Evolutionary conservation across 352 stramenopile species (phyloP).

Genomic region (Globisporangium nodosum): DNA sequence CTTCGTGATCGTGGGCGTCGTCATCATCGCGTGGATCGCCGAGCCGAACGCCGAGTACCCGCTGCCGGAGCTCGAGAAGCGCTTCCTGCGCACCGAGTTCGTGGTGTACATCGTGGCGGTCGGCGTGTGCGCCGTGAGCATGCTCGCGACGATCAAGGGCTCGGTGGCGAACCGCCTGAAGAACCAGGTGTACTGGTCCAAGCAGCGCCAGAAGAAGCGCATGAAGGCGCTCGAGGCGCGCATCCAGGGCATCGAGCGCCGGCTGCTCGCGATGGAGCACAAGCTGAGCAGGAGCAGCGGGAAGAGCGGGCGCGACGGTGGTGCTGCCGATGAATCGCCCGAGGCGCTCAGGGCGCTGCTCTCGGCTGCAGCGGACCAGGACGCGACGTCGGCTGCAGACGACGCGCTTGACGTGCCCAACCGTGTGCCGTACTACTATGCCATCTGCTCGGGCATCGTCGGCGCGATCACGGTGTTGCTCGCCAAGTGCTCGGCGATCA

Average conservation of each 20-base stretch:
- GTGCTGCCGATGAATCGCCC: not conserved
- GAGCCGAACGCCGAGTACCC: conserved; percentile 85
- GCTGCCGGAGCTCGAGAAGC: conserved; percentile 72
- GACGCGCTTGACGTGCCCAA: conserved; percentile 11
- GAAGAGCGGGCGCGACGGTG: not conserved
- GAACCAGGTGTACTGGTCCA: conserved; percentile 81
- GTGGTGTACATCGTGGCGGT: conserved; percentile 79
- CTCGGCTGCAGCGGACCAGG: not conserved
- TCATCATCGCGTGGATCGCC: conserved; percentile 83
- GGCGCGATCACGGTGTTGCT: conserved; percentile 80
- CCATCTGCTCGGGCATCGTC: conserved; percentile 82
- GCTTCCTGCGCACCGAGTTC: conserved; percentile 76
- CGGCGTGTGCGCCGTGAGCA: conserved; percentile 65
- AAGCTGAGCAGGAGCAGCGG: conserved; percentile 34
- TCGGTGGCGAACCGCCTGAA: conserved; percentile 80
- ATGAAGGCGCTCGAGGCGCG: conserved; percentile 71
- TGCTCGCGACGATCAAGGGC: conserved; percentile 87
- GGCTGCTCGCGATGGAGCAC: conserved; percentile 62
- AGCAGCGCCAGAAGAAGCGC: conserved; percentile 73
- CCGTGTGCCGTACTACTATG: conserved; percentile 81
- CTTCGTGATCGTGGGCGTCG: conserved; percentile 84
- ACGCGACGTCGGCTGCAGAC: not conserved
- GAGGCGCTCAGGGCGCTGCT: conserved; percentile 5
- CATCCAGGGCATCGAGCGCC: conserved; percentile 60
- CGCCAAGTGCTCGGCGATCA: conserved; percentile 82